Percentiles rank a stretch among this genome's conserved stretches.
These are phyloP conservation scores for Cladorrhinum samala DNA, from an alignment of 495 filamentous ascomycete genomes.

Conservation along the genomic window DNA sequence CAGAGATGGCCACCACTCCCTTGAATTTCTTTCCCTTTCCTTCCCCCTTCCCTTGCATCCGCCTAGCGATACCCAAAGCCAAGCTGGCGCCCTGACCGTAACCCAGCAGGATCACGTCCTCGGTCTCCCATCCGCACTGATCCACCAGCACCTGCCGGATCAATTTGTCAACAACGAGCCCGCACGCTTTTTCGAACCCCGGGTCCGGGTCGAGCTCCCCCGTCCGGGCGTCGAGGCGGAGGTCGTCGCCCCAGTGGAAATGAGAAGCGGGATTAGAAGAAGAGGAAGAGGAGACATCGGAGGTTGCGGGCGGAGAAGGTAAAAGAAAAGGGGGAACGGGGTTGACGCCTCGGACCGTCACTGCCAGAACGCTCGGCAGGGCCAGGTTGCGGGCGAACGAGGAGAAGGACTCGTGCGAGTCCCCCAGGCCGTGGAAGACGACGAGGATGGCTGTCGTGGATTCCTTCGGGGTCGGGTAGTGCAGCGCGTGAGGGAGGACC, in stretches of 20 bases:
- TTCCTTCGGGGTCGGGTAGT: slow-evolving; percentile 36
- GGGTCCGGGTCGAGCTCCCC: slow-evolving; percentile 73
- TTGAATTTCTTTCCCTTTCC: slow-evolving; percentile 27
- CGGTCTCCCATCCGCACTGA: slow-evolving; percentile 64
- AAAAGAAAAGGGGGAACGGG: slow-evolving; percentile 64
- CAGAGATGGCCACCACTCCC: slow-evolving; percentile 77
- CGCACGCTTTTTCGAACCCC: slow-evolving; percentile 56
- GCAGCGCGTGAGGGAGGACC: slow-evolving; percentile 22
- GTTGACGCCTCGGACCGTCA: slow-evolving; percentile 69
- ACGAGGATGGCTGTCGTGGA: slow-evolving; percentile 68
- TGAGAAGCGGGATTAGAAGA: neutral
- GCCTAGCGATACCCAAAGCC: slow-evolving; percentile 12
- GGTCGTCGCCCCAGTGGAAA: slow-evolving; percentile 92
- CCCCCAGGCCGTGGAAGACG: slow-evolving; percentile 87
- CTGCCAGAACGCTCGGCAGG: slow-evolving; percentile 71
- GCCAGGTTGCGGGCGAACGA: slow-evolving; percentile 64
- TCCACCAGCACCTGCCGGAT: slow-evolving; percentile 55
- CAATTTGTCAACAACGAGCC: slow-evolving; percentile 48
- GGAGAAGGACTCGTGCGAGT: slow-evolving; percentile 63
- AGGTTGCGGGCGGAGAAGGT: no score
- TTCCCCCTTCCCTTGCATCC: slow-evolving; percentile 3
- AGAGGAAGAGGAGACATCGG: no score
- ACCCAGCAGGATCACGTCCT: slow-evolving; percentile 58
- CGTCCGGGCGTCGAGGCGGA: slow-evolving; percentile 55
- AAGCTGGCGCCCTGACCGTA: slow-evolving; percentile 23